Evolutionary conservation across 129 eudicot species (phyloP).

Genomic region (Centrapalus pauciflorus): DNA sequence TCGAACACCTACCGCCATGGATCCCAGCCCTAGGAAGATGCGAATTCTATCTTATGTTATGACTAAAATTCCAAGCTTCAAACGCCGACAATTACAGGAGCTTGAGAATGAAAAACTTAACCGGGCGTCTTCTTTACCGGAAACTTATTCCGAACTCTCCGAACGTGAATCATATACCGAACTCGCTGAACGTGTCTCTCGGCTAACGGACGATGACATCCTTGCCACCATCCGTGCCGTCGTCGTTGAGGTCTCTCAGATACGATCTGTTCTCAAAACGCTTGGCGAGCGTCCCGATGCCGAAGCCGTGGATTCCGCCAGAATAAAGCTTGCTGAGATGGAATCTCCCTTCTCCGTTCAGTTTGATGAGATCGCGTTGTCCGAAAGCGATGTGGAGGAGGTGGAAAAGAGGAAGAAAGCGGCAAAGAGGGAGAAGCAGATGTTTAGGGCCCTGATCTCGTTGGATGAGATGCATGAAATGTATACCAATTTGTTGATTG

Average conservation of each 20-base stretch:
- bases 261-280: conserved; percentile 58
- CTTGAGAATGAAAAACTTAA: conserved; percentile 17
- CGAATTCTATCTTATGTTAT: conserved; percentile 74
- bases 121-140: conserved; percentile 22
- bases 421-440: conserved; percentile 46
- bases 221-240: conserved; percentile 59
- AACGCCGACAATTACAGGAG: conserved; percentile 29
- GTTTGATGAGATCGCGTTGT: conserved; percentile 38
- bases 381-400: conserved; percentile 21
- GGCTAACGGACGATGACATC: conserved; percentile 51
- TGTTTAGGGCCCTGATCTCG: conserved; percentile 52
- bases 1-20: conserved; percentile 13
- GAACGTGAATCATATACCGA: conserved; percentile 68
- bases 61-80: conserved; percentile 54
- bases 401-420: conserved; percentile 24
- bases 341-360: conserved; percentile 35
- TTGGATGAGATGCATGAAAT: conserved; percentile 78
- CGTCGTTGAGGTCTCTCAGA: conserved; percentile 61
- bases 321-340: conserved; percentile 44
- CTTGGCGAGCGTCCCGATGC: conserved; percentile 79
- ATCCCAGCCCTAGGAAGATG: conserved; percentile 46
- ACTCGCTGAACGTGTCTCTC: conserved; percentile 63
- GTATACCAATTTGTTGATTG: conserved; percentile 54
- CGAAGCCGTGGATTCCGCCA: conserved; percentile 69
- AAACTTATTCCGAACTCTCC: conserved; percentile 56